These are phyloP conservation scores for Cercis canadensis DNA, from an alignment of 306 rosid species.

Conservation along the genomic window DNA sequence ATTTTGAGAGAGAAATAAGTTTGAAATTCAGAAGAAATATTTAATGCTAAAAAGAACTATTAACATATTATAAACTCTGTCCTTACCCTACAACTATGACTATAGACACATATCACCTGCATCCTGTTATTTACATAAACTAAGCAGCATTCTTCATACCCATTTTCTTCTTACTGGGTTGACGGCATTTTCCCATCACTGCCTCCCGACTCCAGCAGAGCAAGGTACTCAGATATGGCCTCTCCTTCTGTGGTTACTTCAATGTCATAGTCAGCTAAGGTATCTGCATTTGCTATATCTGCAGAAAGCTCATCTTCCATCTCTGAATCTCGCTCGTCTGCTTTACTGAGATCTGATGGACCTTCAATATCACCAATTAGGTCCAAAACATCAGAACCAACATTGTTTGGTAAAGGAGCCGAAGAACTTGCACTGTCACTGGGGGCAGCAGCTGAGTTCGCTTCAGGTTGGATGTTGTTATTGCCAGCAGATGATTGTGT, in stretches of 20 bases:
- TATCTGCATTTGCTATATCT: slow-evolving; percentile 44
- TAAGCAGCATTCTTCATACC: slow-evolving; percentile 6
- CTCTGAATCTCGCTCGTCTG: slow-evolving; percentile 44
- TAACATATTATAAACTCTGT: background rate
- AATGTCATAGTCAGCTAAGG: slow-evolving; percentile 52
- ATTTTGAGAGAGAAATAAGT: too few relatives aligned
- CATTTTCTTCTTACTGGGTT: slow-evolving; percentile 34
- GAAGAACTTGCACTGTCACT: slow-evolving; percentile 47
- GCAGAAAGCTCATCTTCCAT: slow-evolving; percentile 60
- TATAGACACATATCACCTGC: background rate
- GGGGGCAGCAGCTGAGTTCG: slow-evolving; percentile 30
- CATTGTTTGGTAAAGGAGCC: slow-evolving; percentile 32
- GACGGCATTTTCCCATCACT: slow-evolving; percentile 18
- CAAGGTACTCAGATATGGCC: slow-evolving; percentile 80
- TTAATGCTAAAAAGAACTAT: too few relatives aligned
- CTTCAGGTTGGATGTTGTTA: slow-evolving; percentile 31
- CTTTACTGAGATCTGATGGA: slow-evolving; percentile 12
- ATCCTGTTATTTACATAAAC: slow-evolving; percentile 37
- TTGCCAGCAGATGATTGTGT: slow-evolving; percentile 35
- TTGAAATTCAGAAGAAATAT: too few relatives aligned
- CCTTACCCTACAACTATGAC: background rate
- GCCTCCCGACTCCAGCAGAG: slow-evolving; percentile 56
- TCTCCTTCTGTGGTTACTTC: slow-evolving; percentile 54
- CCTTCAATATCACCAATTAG: slow-evolving; percentile 32
- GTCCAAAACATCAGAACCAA: slow-evolving; percentile 20